Base-by-base conservation (phyloP, 768 basidiomycete species). In the Tulasnella calospora region DNA sequence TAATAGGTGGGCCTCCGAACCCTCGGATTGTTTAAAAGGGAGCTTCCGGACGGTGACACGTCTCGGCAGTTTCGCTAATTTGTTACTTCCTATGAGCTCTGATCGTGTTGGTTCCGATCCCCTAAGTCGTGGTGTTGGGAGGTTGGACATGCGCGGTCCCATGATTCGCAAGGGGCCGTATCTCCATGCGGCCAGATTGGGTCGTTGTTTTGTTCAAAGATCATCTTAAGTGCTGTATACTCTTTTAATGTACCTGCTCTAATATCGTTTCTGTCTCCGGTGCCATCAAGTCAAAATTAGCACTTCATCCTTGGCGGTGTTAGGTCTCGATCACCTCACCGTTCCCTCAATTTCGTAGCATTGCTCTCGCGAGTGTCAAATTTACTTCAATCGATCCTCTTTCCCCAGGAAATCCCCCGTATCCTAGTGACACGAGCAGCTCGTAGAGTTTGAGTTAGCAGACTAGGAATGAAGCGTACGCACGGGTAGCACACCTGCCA, bases 361-460 rank as follows among this genome's bases (percentile, higher is more conserved):
- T 19, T 72, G 71, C 35, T 72, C 71, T 38, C 38, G 35, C 86
- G 87, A 84, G 44, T 87, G 87, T 75, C 87, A 87, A 79, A 81
- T 76, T 19, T n/a, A n/a, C n/a, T n/a, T n/a, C n/a, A n/a, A n/a
- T n/a, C n/a, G n/a, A n/a, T n/a, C n/a, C n/a, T n/a, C n/a, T n/a
- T 12, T 33, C n/a, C 27, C 6, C 33, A 67, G 61, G 61, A 67
- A 67, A 67, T 27, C 27, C 35, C 33, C 3, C 27, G 15, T 67
- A 30, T 35, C 61, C 61, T 23, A 67, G 0, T 67, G 61, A 30
- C 27, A 67, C 13, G 61, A 67, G 61, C 61, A 30, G 15, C 35
- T 67, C 33, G 61, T 67, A 5, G 61, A 67, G 61, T 67, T 67
- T 67, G 61, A 67, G 33, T 30, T 67, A 30, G 61, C 61, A 51